phyloP scores from a whole-genome alignment of 1,284 basidiomycete species.

The Bjerkandera adusta region DNA sequence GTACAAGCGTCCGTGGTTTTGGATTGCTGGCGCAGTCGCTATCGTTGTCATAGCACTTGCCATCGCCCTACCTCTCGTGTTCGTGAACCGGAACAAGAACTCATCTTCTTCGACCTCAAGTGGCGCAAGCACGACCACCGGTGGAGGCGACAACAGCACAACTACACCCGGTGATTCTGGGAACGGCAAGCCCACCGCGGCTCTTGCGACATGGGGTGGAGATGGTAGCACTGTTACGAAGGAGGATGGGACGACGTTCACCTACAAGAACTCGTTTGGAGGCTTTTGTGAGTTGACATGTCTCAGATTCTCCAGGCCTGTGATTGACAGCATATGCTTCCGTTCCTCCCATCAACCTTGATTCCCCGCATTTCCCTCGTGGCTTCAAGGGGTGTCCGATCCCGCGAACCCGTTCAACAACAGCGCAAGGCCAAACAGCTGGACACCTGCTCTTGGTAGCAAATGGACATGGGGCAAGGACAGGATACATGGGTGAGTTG shows the following conservation, averaged over 20 bases:
- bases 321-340: slow-evolving; percentile 8
- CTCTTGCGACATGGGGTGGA: slow-evolving; percentile 43
- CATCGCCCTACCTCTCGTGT: not conserved
- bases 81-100: not conserved
- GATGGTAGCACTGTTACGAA: slow-evolving; percentile 63
- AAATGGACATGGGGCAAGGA: slow-evolving; percentile 70
- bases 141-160: slow-evolving; percentile 13
- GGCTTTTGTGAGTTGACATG: slow-evolving; percentile 55
- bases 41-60: slow-evolving; percentile 1
- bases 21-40: not conserved
- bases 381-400: slow-evolving; percentile 47
- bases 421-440: slow-evolving; percentile 55
- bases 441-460: slow-evolving; percentile 62
- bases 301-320: slow-evolving; percentile 8
- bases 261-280: slow-evolving; percentile 70
- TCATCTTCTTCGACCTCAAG: not conserved
- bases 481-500: slow-evolving; percentile 59
- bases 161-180: slow-evolving; percentile 13
- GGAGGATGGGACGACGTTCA: slow-evolving; percentile 64
- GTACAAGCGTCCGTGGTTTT: slow-evolving; percentile 8
- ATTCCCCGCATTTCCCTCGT: not conserved
- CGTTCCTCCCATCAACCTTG: slow-evolving; percentile 3
- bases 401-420: slow-evolving; percentile 64
- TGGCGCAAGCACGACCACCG: not conserved
- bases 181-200: slow-evolving; percentile 13